phyloP scores from a whole-genome alignment of 2,329 filamentous ascomycete genomes.

The Chalara sp. region DNA sequence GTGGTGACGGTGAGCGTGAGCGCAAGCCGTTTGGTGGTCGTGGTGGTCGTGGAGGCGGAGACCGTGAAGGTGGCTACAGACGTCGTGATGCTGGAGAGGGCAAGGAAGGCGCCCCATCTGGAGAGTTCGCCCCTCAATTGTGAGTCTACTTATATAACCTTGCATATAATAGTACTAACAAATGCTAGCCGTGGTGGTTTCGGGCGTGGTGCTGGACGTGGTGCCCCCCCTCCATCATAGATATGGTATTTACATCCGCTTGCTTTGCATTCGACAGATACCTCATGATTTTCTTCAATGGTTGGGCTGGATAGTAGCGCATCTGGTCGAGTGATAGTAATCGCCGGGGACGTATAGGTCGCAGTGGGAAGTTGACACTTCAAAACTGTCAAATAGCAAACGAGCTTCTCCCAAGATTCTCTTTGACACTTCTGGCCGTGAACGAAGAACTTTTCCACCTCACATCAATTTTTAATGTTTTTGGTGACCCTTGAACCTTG shows the following conservation, averaged over 20 bases:
- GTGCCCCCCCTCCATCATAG: slow-evolving; percentile 42
- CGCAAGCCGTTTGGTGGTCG: slow-evolving; percentile 75
- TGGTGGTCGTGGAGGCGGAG: slow-evolving; percentile 61
- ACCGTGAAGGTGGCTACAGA: slow-evolving; percentile 85
- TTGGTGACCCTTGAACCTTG: too few relatives aligned
- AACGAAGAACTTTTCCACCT: background rate
- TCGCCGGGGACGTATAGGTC: slow-evolving; percentile 39
- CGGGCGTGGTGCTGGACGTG: slow-evolving; percentile 63
- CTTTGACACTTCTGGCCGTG: slow-evolving; percentile 9
- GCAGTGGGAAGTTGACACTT: slow-evolving; percentile 36
- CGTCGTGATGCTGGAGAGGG: slow-evolving; percentile 70
- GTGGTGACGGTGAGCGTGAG: slow-evolving; percentile 72
- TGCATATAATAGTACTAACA: slow-evolving; percentile 21
- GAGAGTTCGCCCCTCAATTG: slow-evolving; percentile 90
- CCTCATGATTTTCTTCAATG: slow-evolving; percentile 24
- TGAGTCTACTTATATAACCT: slow-evolving; percentile 37
- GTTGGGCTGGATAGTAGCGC: slow-evolving; percentile 40
- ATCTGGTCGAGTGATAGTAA: slow-evolving; percentile 42
- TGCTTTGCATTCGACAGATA: slow-evolving; percentile 29
- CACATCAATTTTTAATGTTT: too few relatives aligned
- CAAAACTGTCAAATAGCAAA: slow-evolving; percentile 32
- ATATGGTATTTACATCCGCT: slow-evolving; percentile 22
- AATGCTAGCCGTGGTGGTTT: slow-evolving; percentile 70
- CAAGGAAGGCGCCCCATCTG: slow-evolving; percentile 88
- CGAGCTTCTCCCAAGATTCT: slow-evolving; percentile 27